Evolutionary conservation across 495 filamentous ascomycete genomes (phyloP), one percentile per base, ranked within the genome.

Genomic region (Cercophora sp.): DNA sequence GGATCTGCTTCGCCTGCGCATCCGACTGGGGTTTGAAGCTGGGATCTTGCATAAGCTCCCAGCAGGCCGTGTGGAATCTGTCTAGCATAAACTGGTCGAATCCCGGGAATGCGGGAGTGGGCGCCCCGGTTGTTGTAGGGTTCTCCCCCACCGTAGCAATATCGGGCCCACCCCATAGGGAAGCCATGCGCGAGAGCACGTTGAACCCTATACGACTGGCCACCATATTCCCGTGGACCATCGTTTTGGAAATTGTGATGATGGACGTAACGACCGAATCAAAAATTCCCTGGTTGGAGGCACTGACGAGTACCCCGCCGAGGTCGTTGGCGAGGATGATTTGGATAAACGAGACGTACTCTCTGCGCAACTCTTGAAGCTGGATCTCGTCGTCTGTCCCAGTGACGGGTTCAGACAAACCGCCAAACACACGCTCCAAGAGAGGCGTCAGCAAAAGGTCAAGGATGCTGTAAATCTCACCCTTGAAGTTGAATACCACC

Each of bases 341-440:
- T 22, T 89, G 79, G 50, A 97, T 70, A 67, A 97, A 96, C 53
- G 87, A 85, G 20, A 99, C 79, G 58, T 96, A 97, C 62, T 97
- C 91, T 44, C 90, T 83, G 51, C 92, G 88, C 45, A 99, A 76
- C 68, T 97, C 93, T 27, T 82, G 84, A 47, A 96, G 80, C 65
- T 96, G 90, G 35, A 97, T 91, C 67, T 91, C 89, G 63, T 99
- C 93, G 64, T 99, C 93, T 8, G 93, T 99, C 8, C 93, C 93
- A 8, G 76, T 83, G 10, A 87, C 83, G n/a, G 89, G 85, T 54
- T 94, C 87, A 0, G 83, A 80, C 22, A 99, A 79, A 1, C 88
- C 88, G 6, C 82, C 71, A 67, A 96, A 96, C 32, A 97, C 86
- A 24, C 89, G 79, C 62, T 96, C 85, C 27, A 99, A 73, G 36